Evolutionary conservation across 345 rosid species (phyloP).

Genomic region (Camelina sativa): DNA sequence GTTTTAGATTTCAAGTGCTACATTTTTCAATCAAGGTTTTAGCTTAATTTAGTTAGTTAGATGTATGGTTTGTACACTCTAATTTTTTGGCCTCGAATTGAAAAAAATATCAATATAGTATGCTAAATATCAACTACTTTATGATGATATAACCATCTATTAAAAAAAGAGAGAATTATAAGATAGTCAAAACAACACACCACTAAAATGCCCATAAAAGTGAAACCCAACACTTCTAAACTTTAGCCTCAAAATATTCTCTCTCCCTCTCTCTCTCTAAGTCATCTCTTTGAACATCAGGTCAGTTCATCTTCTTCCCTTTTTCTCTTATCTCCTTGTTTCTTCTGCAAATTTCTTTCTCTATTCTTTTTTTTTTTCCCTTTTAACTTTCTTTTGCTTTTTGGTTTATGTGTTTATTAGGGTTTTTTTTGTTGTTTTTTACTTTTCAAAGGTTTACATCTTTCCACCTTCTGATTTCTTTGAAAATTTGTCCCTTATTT

Average conservation of each 20-base stretch:
- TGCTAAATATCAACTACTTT: constrained; percentile 27
- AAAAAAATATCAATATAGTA: constrained; percentile 8
- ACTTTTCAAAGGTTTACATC: constrained; percentile 32
- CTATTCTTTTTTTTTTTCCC: not conserved
- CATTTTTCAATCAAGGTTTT: not conserved
- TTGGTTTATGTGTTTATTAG: constrained; percentile 39
- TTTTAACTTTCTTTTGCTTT: constrained; percentile 28
- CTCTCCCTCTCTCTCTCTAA: constrained; percentile 37
- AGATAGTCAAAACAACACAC: constrained; percentile 47
- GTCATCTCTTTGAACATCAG: constrained; percentile 45
- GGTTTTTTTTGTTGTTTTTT: not conserved
- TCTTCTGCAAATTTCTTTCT: constrained; percentile 46
- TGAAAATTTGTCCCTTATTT: constrained; percentile 31
- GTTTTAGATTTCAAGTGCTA: not conserved
- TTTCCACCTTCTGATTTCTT: constrained; percentile 43
- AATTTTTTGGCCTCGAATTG: not conserved
- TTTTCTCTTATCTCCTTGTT: constrained; percentile 43
- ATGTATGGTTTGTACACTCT: not conserved
- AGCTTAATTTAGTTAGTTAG: not conserved
- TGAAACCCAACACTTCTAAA: constrained; percentile 40
- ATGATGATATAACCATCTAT: constrained; percentile 13
- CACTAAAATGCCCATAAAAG: constrained; percentile 45
- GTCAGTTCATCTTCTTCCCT: constrained; percentile 48
- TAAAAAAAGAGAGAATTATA: not conserved
- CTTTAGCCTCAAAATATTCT: constrained; percentile 36